Conservation (phyloP, 371 early-diverging fungal genomes). For the Blastocladiella emersonii region DNA sequence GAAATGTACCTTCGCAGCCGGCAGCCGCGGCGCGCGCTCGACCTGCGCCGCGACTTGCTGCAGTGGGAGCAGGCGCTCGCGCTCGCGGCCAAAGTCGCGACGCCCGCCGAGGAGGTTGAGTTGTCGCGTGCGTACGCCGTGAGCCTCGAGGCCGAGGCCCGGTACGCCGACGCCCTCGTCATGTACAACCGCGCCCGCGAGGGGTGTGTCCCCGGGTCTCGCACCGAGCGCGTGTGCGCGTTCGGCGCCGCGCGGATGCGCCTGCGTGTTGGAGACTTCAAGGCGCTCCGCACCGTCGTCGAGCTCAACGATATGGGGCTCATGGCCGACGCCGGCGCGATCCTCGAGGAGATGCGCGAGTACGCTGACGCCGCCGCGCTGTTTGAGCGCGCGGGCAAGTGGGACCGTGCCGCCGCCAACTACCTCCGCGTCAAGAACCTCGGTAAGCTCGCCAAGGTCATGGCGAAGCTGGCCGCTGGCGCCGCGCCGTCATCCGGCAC, state of each 20-base stretch:
- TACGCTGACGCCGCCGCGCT: conserved; percentile 23
- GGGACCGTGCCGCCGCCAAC: conserved; percentile 30
- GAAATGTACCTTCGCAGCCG: conserved; percentile 24
- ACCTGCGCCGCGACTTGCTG: conserved; percentile 23
- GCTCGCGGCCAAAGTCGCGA: conserved; percentile 21
- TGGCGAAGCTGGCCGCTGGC: no score
- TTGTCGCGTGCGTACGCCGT: conserved; percentile 28
- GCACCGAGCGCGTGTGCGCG: conserved; percentile 15
- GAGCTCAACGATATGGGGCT: conserved; percentile 20
- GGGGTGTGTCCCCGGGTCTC: background rate
- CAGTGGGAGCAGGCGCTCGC: conserved; percentile 35
- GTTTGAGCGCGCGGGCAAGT: conserved; percentile 21
- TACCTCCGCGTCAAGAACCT: no score
- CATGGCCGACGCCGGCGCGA: conserved; percentile 23
- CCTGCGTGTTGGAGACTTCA: conserved; percentile 26
- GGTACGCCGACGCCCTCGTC: conserved; percentile 21
- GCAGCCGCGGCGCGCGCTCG: conserved; percentile 22
- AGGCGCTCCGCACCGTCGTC: conserved; percentile 27
- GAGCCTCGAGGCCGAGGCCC: conserved; percentile 25
- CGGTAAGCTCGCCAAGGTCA: no score
- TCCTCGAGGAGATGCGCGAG: conserved; percentile 26
- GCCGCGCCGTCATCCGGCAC: no score
- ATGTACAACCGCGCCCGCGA: conserved; percentile 27
- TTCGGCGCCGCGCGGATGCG: conserved; percentile 27
- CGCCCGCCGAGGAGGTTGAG: conserved; percentile 20